phyloP scores from a whole-genome alignment of 768 basidiomycete species.

The Mycena latifolia region DNA sequence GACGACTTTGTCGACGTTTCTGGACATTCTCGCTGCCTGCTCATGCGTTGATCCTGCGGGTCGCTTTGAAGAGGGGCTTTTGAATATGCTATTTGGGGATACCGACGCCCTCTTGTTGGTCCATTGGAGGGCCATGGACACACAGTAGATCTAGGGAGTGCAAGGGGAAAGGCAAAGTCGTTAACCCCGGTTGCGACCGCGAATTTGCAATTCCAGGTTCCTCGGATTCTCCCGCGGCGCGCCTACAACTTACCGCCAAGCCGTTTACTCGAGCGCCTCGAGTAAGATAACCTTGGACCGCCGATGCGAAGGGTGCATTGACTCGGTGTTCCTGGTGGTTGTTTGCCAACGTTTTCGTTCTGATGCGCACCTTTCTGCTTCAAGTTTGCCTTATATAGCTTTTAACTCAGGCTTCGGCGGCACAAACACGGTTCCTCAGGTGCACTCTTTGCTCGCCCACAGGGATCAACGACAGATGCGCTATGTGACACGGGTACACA shows the following conservation, averaged over 20 bases:
- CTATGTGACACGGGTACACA: background rate
- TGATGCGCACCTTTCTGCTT: too few relatives aligned
- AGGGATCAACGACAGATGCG: conserved; percentile 1
- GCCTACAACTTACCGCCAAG: too few relatives aligned
- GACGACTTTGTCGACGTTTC: conserved; percentile 17
- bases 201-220: conserved; percentile 18
- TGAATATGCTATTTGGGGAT: background rate
- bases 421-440: conserved; percentile 17
- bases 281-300: background rate
- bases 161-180: background rate
- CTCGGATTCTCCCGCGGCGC: too few relatives aligned
- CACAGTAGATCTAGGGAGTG: conserved; percentile 22
- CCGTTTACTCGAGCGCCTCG: background rate
- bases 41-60: background rate
- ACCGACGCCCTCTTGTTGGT: conserved; percentile 15
- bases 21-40: background rate
- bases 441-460: conserved; percentile 23
- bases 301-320: background rate
- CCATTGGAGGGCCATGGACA: conserved; percentile 19
- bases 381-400: background rate
- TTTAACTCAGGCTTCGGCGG: background rate
- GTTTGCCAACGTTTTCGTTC: too few relatives aligned
- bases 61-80: too few relatives aligned
- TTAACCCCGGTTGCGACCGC: background rate
- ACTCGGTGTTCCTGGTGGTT: too few relatives aligned